Evolutionary conservation across 495 filamentous ascomycete species (phyloP), one percentile per base, ranked within the genome.

Genomic region (Delitschia confertaspora): DNA sequence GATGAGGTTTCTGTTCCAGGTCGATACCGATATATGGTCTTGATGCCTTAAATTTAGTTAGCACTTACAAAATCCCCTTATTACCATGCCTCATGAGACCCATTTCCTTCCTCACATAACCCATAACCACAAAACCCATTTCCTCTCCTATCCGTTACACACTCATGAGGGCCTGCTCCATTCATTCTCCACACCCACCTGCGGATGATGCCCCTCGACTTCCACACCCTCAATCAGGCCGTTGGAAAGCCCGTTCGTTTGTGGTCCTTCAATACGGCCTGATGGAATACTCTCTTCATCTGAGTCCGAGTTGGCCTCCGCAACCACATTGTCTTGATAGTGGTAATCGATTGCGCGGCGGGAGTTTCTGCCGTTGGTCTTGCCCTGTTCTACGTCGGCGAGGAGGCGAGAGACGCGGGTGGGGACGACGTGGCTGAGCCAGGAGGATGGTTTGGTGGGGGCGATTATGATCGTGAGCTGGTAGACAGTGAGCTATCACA

Each of bases 341-440:
- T 27, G 35, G 20, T 50, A 50, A 21, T 46, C 46, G 19, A 55
- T 49, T 14, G 46, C 51, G 9, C 31, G 46, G n/a, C 24, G 46
- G n/a, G 25, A 20, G n/a, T n/a, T n/a, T n/a, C n/a, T n/a, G 18
- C 34, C 39, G 6, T 25, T 30, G 16, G 27, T 31, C 24, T 35
- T 35, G 10, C 27, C 34, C 4, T 41, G 34, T 21, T 47, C 36
- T 26, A 46, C 46, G 25, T 55, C 51, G 31, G 29, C 34, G 36
- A 46, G 26, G 13, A 46, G 19, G 18, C 31, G 34, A 7, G 41
- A 45, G 26, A 55, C 21, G 21, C 46, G 45, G n/a, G 35, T 21
- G 7, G 51, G 51, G 14, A 50, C 16, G 24, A 50, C 19, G 10
- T 24, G 18, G 20, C 42, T 36, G 20, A 55, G 51, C 46, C 41